Evolutionary conservation across 2,329 filamentous ascomycete genomes (phyloP).

Genomic region (Ascochyta viciae-villosae): DNA sequence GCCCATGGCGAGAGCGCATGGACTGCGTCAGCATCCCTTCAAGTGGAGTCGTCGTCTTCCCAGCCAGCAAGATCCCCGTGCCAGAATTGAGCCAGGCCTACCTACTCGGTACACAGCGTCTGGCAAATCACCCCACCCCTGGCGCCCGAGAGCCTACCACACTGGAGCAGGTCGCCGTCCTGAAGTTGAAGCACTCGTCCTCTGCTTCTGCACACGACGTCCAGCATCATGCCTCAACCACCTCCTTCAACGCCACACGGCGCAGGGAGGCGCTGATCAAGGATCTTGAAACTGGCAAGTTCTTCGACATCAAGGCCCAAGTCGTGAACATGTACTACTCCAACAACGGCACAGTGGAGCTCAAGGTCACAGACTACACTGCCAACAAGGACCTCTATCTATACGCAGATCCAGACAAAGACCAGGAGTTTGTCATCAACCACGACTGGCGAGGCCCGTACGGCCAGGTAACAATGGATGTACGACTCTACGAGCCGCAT

Average conservation of each 20-base stretch:
- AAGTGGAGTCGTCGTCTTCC: slow-evolving; percentile 26
- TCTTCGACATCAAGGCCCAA: slow-evolving; percentile 74
- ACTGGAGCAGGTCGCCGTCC: slow-evolving; percentile 34
- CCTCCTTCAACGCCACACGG: slow-evolving; percentile 8
- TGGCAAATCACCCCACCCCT: slow-evolving; percentile 14
- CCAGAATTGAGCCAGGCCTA: slow-evolving; percentile 28
- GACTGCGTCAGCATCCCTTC: slow-evolving; percentile 19
- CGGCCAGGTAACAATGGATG: slow-evolving; percentile 73
- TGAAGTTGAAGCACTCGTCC: slow-evolving; percentile 33
- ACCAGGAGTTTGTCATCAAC: slow-evolving; percentile 32
- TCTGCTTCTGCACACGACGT: slow-evolving; percentile 21
- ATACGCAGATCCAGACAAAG: slow-evolving; percentile 52
- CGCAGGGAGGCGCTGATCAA: slow-evolving; percentile 63
- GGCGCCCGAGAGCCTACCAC: slow-evolving; percentile 15
- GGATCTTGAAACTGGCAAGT: slow-evolving; percentile 64
- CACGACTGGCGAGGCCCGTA: slow-evolving; percentile 75
- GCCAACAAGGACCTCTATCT: slow-evolving; percentile 68
- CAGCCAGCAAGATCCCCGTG: slow-evolving; percentile 25
- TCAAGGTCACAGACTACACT: slow-evolving; percentile 38
- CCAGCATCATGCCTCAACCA: slow-evolving; percentile 21
- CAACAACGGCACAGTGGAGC: slow-evolving; percentile 46
- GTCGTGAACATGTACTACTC: slow-evolving; percentile 65
- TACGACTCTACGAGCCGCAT: slow-evolving; percentile 76
- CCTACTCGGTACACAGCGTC: slow-evolving; percentile 23
- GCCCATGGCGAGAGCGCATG: slow-evolving; percentile 23